Base-by-base conservation (phyloP, 768 basidiomycete genomes). In the Suillus subaureus region DNA sequence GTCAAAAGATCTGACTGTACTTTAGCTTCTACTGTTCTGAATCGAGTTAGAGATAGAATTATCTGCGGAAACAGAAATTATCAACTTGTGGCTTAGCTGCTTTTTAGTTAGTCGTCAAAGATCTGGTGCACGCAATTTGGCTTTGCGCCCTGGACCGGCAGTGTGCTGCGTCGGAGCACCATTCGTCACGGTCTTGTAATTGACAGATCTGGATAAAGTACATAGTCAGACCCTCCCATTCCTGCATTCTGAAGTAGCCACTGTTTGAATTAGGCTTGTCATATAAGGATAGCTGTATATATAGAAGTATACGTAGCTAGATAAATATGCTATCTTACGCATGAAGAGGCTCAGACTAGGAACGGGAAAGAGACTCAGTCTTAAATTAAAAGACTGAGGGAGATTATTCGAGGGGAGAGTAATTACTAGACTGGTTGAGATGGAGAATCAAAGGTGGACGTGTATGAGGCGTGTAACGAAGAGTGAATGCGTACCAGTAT, bases 81-180 rank as follows among this genome's bases (percentile, higher is more conserved):
- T 47, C 9, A 45, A n/a, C 21, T 45, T 21, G 43, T 9, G 21
- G 43, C n/a, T 21, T 11, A 45, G 21, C n/a, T 47, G n/a, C 45
- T 47, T 85, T n/a, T 60, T 73, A 37, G 69, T 26, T 15, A 23
- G 7, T 51, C 23, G 5, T 9, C 26, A 5, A 47, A 47, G 23
- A 23, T 49, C 47, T 49, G 47, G 15, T 49, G 13, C 23, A 49
- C 11, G 1, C 6, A 26, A 49, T 7, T 49, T 49, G 13, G 23
- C 13, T 26, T 23, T 26, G 13, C 6, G 23, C 6, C 2, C 12
- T 45, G 21, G 8, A 8, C 9, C 21, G 28, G 12, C 31, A 85
- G 84, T 85, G 4, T 87, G 86, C 61, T 89, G 84, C 69, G 86
- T 86, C 66, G 85, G 86, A 4, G 86, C 76, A 6, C 82, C 84